Conservation (phyloP, 345 rosid species). For the Camelina laxa region DNA sequence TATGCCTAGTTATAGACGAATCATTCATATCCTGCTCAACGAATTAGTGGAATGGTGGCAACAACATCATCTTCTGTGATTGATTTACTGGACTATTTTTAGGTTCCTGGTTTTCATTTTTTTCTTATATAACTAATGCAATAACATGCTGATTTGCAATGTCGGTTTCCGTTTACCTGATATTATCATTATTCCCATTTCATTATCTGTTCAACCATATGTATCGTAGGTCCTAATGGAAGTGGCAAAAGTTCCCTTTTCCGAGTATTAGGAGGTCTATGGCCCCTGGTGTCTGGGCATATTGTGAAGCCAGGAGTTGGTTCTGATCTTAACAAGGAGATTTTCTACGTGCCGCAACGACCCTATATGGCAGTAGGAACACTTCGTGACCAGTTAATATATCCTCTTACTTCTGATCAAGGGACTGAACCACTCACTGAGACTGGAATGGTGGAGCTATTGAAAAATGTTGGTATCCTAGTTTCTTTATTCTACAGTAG, state of each 20-base stretch:
- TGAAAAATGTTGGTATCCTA: constrained; percentile 73
- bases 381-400: constrained; percentile 93
- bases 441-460: constrained; percentile 82
- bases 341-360: constrained; percentile 96
- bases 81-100: constrained; percentile 16
- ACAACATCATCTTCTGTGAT: constrained; percentile 15
- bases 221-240: constrained; percentile 91
- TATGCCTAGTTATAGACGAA: constrained; percentile 21
- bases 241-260: constrained; percentile 99
- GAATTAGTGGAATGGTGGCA: constrained; percentile 13
- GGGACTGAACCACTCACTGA: constrained; percentile 74
- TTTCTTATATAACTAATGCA: constrained; percentile 2
- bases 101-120: neutral
- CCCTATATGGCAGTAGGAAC: constrained; percentile 99
- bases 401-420: constrained; percentile 85
- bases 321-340: constrained; percentile 98
- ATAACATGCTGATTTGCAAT: constrained; percentile 5
- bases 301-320: constrained; percentile 98
- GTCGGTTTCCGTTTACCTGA: constrained; percentile 11
- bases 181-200: neutral
- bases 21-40: constrained; percentile 8
- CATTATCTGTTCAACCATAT: constrained; percentile 30
- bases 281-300: constrained; percentile 95
- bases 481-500: constrained; percentile 18
- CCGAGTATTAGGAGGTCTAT: constrained; percentile 98